Evolutionary conservation across 2,329 filamentous ascomycete genomes (phyloP).

Genomic region (Alternaria sp.): DNA sequence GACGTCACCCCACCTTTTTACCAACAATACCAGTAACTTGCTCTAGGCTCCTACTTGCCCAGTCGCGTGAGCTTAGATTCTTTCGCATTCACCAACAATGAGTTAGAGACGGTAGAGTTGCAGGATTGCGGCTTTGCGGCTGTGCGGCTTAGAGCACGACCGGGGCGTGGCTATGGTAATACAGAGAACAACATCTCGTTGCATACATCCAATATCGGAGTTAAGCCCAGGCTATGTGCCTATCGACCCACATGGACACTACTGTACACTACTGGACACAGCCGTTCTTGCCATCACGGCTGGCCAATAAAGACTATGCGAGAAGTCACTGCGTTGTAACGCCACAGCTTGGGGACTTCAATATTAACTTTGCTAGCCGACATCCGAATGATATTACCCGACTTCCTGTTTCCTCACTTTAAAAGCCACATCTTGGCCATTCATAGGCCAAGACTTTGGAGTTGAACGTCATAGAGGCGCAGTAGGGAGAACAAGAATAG

Average conservation of each 20-base stretch:
- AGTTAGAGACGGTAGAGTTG: background rate
- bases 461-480: background rate
- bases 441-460: background rate
- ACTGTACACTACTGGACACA: background rate
- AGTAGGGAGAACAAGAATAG: background rate
- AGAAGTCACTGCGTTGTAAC: background rate
- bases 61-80: background rate
- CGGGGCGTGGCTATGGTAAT: background rate
- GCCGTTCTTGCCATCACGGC: background rate
- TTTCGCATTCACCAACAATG: background rate
- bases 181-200: background rate
- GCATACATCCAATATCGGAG: background rate
- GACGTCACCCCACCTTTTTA: slow-evolving; percentile 6
- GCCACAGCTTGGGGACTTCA: background rate
- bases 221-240: background rate
- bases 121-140: background rate
- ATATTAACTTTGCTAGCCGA: slow-evolving; percentile 6
- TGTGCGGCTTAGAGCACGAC: background rate
- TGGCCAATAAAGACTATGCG: background rate
- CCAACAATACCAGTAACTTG: background rate
- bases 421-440: background rate
- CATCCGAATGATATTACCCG: background rate
- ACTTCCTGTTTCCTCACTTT: background rate
- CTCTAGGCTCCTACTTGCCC: background rate
- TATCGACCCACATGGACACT: background rate